phyloP scores from a whole-genome alignment of 768 basidiomycete genomes.

The Tylopilus rubrobrunneus region DNA sequence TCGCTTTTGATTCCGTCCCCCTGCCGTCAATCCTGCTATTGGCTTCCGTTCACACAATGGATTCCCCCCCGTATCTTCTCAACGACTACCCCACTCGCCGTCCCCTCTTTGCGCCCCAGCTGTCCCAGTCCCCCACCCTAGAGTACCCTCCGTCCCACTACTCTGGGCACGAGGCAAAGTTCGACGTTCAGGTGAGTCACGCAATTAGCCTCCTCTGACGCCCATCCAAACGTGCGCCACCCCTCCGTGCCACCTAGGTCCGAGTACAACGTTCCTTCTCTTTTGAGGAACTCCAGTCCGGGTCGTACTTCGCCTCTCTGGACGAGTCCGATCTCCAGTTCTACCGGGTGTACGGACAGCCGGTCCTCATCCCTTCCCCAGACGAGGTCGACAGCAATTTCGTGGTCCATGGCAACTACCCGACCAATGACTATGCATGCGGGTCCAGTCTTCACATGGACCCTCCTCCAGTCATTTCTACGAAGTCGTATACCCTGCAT shows the following conservation, averaged over 20 bases:
- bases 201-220: not conserved
- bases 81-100: not conserved
- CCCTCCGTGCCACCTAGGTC: conserved; percentile 14
- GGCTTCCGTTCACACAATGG: conserved; percentile 14
- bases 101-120: not conserved
- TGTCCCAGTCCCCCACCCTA: conserved; percentile 2
- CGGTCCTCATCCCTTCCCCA: conserved; percentile 26
- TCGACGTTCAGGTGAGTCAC: conserved; percentile 21
- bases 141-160: not conserved
- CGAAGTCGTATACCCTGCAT: conserved; percentile 29
- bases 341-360: conserved; percentile 31
- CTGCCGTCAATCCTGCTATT: conserved; percentile 19
- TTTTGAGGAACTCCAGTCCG: conserved; percentile 34
- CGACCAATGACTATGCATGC: not conserved
- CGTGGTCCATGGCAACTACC: conserved; percentile 9
- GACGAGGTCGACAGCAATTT: conserved; percentile 23
- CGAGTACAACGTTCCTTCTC: conserved; percentile 30
- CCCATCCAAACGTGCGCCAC: not conserved
- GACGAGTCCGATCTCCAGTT: conserved; percentile 34
- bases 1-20: conserved; percentile 8
- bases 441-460: conserved; percentile 4
- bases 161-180: conserved; percentile 16
- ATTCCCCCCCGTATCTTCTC: conserved; percentile 4
- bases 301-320: conserved; percentile 25
- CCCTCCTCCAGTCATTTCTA: conserved; percentile 5